Base-by-base conservation (phyloP, 768 basidiomycete species). In the Mycena filopes region DNA sequence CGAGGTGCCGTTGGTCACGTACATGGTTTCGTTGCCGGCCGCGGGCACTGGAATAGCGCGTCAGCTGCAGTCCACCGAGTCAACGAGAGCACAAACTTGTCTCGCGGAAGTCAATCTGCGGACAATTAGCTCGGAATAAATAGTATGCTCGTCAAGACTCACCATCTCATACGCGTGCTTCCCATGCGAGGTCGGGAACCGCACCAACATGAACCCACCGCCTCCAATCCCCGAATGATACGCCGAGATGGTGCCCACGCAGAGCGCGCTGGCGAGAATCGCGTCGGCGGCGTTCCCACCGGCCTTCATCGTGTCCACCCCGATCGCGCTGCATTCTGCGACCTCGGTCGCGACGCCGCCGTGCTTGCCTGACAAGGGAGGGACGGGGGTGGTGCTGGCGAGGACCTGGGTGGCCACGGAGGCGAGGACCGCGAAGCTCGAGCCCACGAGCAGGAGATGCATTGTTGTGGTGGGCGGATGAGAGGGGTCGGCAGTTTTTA, bases 81-180 rank as follows among this genome's bases (percentile, higher is more conserved):
- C 2, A 13, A 28, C n/a, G 28, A 25, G 33, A 43, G 12, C 9
- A 47, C 51, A 5, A 21, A 54, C 60, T 0, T 83, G 49, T 86
- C 71, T 93, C 91, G 8, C 91, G 83, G 74, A 89, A 93, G 76
- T 93, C 91, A 45, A 93, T 80, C 25, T 78, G 78, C 68, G 33
- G 82, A 40, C 80, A 33, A 33, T 33, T 7, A 12, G 33, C 33
- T 12, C 33, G 7, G 73, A 82, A 38, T 80, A 80, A 63, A 82
- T 76, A 49, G 84, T 33, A 12, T 12, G 33, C 12, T 33, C 12
- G 3, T 18, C 16, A 9, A 31, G 25, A 41, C 8, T 15, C 42
- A 60, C 63, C 50, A 58, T 68, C 46, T 68, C 67, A 49, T 68
- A 68, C 41, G 38, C 50, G 31, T 51, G 51, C 25, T 46, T 66